Conservation (phyloP, 148 eudicot species). For the Diospyros kaki region DNA sequence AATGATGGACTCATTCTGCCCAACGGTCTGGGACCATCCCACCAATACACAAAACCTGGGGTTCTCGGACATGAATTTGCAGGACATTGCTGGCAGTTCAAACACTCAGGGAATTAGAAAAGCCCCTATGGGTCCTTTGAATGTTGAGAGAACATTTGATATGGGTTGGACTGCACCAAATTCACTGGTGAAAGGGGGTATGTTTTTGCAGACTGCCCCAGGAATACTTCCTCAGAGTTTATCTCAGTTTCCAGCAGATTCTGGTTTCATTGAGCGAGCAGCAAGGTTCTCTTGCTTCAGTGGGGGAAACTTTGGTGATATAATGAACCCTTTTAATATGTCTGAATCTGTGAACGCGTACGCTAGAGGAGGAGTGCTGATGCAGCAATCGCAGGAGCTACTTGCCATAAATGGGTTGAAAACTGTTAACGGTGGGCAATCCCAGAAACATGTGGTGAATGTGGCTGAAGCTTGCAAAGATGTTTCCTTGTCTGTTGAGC, state of each 20-base stretch:
- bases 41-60: slow-evolving; percentile 43
- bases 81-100: slow-evolving; percentile 40
- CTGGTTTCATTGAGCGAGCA: slow-evolving; percentile 91
- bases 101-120: slow-evolving; percentile 18
- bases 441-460: slow-evolving; percentile 31
- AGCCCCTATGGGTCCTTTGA: slow-evolving; percentile 18
- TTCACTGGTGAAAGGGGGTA: slow-evolving; percentile 47
- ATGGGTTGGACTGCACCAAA: slow-evolving; percentile 41
- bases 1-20: slow-evolving; percentile 55
- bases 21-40: slow-evolving; percentile 63
- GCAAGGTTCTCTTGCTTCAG: slow-evolving; percentile 86
- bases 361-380: slow-evolving; percentile 27
- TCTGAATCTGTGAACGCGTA: slow-evolving; percentile 42
- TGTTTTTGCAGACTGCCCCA: slow-evolving; percentile 45
- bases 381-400: slow-evolving; percentile 45
- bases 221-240: slow-evolving; percentile 57
- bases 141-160: slow-evolving; percentile 18
- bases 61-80: slow-evolving; percentile 52
- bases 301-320: slow-evolving; percentile 59
- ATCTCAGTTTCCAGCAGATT: slow-evolving; percentile 80
- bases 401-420: slow-evolving; percentile 31
- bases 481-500: slow-evolving; percentile 31
- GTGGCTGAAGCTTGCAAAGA: slow-evolving; percentile 41
- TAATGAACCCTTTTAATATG: slow-evolving; percentile 52
- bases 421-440: slow-evolving; percentile 27